Base-by-base conservation (phyloP, 208 protist genomes). In the Crithidia mellificae region DNA sequence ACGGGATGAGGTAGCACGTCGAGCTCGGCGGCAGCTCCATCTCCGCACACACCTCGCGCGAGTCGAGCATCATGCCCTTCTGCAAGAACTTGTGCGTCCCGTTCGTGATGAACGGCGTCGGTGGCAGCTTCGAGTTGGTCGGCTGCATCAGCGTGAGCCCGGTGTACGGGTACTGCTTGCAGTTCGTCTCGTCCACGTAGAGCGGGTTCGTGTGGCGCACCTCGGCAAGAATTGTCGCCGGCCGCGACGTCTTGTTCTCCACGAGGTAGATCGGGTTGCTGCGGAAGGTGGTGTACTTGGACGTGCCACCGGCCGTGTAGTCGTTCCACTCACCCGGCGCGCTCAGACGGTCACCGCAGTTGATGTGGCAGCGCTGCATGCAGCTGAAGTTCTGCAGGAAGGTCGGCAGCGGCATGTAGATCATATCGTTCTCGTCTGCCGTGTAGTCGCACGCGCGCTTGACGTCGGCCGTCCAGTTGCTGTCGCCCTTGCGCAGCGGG, bases 261-360 rank as follows among this genome's bases (percentile, higher is more conserved):
- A 94, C 77, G 9, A 92, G 75, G 69, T 90, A 94, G 59, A 91
- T 90, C 38, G 89, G 89, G 70, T 94, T 94, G 59, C 75, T 87
- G 62, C 86, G 89, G 83, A 91, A 92, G n/a, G 84, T 88, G 17
- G 89, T 92, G 77, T 84, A 92, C 77, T 87, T 90, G 62, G 84
- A 79, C 44, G 77, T 85, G 44, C 89, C 89, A 49, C 89, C 89
- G 9, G 71, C 70, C 5, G 81, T 91, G 51, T 74, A 77, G 36
- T 80, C 73, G 69, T 78, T 86, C 86, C 89, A 94, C 68, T 90
- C 75, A 2, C 89, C 89, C 6, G 75, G 72, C 22, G 80, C 72
- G 51, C 65, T 91, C 54, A 90, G 75, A n/a, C 85, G 88, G 56
- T 91, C 85, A 30, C 88, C 88, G 53, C 85, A 94, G 80, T 92